A percentile compares a stretch with the other conserved stretches of the same genome.
phyloP scores from a whole-genome alignment of 2,329 filamentous ascomycete genomes.

The Ceratocystis cubensis region DNA sequence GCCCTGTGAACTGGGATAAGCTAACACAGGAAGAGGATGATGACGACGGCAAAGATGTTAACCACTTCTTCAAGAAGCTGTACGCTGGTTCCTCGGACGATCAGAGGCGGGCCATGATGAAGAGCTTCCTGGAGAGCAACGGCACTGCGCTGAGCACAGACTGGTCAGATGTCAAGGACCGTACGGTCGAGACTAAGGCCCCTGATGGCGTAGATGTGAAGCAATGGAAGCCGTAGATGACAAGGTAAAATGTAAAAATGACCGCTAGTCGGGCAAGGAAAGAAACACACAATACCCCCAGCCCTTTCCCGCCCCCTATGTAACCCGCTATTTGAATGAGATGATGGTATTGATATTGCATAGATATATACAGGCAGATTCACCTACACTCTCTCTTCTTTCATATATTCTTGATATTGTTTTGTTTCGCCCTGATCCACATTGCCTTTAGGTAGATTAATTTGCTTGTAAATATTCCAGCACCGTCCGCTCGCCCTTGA shows the following conservation, averaged over 20 bases:
- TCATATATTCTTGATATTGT: no score
- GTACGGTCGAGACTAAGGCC: conserved; percentile 57
- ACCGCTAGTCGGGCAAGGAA: background rate
- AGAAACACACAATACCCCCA: background rate
- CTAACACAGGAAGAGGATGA: conserved; percentile 44
- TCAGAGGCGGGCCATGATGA: conserved; percentile 88
- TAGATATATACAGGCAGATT: background rate
- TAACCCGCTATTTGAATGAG: background rate
- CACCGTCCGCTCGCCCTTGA: conserved; percentile 14
- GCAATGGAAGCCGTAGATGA: conserved; percentile 42
- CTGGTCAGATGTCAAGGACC: conserved; percentile 68
- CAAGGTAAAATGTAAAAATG: background rate
- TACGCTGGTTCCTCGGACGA: conserved; percentile 68
- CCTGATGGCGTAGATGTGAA: conserved; percentile 68
- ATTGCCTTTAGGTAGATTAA: background rate
- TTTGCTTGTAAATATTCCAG: conserved; percentile 17
- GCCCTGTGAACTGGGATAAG: conserved; percentile 88
- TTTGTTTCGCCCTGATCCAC: no score
- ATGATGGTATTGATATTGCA: background rate
- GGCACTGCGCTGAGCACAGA: conserved; percentile 86
- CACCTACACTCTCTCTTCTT: no score
- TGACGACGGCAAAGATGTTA: conserved; percentile 46
- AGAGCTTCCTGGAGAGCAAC: conserved; percentile 88
- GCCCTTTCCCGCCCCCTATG: background rate
- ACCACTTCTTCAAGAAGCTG: conserved; percentile 80